phyloP scores from a whole-genome alignment of 2,329 filamentous ascomycete species.

The Periglandula ipomoeae region DNA sequence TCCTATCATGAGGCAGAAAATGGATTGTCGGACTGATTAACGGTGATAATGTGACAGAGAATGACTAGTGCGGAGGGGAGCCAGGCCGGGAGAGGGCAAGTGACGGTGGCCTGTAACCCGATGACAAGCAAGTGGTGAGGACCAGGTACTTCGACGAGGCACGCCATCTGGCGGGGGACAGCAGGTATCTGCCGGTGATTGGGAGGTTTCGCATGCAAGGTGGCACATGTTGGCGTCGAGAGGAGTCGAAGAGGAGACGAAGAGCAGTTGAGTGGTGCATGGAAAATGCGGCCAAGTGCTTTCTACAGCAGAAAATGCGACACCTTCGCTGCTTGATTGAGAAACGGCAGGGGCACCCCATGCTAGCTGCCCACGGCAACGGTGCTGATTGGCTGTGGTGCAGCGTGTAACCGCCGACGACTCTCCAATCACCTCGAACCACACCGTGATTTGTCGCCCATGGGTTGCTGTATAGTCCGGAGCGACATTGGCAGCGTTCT shows the following conservation, averaged over 20 bases:
- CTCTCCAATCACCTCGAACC: constrained; percentile 18
- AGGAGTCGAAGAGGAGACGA: no score
- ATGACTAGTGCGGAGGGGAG: background rate
- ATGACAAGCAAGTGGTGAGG: background rate
- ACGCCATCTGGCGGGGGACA: background rate
- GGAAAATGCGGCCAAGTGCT: no score
- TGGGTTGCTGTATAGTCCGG: background rate
- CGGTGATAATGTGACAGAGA: background rate
- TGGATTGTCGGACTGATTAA: background rate
- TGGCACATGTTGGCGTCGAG: background rate
- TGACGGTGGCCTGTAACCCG: background rate
- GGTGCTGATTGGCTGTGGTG: constrained; percentile 23
- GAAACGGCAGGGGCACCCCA: background rate
- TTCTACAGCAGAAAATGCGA: no score
- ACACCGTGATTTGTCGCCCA: background rate
- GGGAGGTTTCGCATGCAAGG: background rate
- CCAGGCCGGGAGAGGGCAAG: background rate
- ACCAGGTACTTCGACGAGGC: no score
- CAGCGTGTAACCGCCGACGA: constrained; percentile 30
- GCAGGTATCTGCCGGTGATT: background rate
- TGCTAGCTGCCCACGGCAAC: constrained; percentile 12
- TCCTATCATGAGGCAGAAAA: background rate
- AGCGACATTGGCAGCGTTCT: background rate
- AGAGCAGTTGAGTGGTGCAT: no score
- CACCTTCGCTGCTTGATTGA: background rate